A percentile compares a stretch with the other conserved stretches of the same genome.
Evolutionary conservation across 345 rosid species (phyloP).

Genomic region (Cardamine chenopodiifolia): DNA sequence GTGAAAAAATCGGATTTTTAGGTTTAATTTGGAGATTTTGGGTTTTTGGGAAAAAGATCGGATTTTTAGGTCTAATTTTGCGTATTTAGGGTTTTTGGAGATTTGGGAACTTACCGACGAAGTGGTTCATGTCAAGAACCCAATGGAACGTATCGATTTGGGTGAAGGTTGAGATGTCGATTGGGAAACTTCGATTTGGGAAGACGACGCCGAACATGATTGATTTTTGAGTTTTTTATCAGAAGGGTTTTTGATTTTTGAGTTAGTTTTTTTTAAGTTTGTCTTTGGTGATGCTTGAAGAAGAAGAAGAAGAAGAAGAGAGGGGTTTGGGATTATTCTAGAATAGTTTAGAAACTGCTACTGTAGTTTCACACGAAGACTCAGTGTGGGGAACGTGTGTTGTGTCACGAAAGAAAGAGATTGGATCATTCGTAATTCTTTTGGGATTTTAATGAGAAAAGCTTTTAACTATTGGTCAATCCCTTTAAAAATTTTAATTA

Average conservation of each 20-base stretch:
- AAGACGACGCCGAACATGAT: constrained; percentile 92
- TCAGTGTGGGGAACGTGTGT: neutral
- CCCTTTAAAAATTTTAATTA: no score
- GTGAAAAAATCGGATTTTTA: neutral
- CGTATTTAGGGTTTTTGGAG: neutral
- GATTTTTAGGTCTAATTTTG: neutral
- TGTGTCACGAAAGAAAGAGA: no score
- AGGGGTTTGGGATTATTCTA: neutral
- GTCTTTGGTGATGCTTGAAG: neutral
- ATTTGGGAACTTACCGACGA: constrained; percentile 59
- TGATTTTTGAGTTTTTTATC: neutral
- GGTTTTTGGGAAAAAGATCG: neutral
- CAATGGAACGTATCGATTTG: constrained; percentile 94
- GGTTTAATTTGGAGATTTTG: neutral
- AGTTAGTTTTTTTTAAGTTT: neutral
- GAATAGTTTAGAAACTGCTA: neutral
- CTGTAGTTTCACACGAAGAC: neutral
- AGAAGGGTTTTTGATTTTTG: neutral
- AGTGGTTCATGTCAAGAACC: constrained; percentile 96
- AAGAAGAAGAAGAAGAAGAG: neutral
- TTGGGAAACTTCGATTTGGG: constrained; percentile 94
- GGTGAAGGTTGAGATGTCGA: constrained; percentile 82
- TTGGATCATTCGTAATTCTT: no score
- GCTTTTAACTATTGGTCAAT: no score
- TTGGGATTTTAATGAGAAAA: no score